phyloP scores from a whole-genome alignment of 768 basidiomycete species.

The Auriscalpium vulgare region DNA sequence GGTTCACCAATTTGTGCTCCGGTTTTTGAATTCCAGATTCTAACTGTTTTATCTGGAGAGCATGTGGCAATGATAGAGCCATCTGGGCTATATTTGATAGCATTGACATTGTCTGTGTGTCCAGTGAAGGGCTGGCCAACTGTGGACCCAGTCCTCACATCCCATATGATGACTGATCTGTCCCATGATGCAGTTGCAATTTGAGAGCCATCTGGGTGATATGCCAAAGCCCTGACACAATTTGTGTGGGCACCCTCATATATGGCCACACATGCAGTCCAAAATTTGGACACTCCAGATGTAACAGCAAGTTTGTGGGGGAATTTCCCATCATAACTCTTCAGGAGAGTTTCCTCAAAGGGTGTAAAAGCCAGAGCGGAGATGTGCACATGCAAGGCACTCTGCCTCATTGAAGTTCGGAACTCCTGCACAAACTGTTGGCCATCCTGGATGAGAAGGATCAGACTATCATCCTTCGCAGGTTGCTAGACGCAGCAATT shows the following conservation, averaged over 20 bases:
- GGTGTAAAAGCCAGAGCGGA: not conserved
- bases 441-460: not conserved
- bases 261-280: not conserved
- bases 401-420: not conserved
- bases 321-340: not conserved
- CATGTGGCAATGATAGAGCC: conserved; percentile 27
- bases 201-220: conserved; percentile 18
- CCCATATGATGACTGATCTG: not conserved
- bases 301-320: not conserved
- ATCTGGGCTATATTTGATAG: conserved; percentile 1
- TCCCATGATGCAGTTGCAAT: conserved; percentile 5
- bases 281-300: not conserved
- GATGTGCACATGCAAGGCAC: not conserved
- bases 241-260: not conserved
- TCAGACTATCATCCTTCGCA: not conserved
- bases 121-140: not conserved
- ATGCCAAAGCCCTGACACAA: not conserved
- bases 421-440: not conserved
- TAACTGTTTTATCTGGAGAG: conserved; percentile 35
- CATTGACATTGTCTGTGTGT: not conserved
- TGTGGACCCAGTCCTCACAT: not conserved
- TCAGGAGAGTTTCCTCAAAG: not conserved
- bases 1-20: not conserved
- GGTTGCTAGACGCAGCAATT: not conserved
- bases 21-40: conserved; percentile 17